A percentile compares a stretch with the other conserved stretches of the same genome.
phyloP scores from a whole-genome alignment of 495 filamentous ascomycete species.

The Talaromyces nanjingensis region DNA sequence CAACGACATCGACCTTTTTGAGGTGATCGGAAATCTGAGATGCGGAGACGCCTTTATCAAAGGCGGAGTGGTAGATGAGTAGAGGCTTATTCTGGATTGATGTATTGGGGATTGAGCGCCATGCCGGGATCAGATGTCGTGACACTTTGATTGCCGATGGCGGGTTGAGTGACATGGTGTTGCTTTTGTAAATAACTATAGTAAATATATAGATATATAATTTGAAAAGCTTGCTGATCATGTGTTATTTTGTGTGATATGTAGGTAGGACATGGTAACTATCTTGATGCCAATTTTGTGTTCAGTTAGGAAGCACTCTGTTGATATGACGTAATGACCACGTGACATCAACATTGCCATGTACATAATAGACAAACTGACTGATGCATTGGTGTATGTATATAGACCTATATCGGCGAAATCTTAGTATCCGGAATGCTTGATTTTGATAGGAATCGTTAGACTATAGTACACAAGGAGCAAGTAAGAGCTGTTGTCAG shows the following conservation, averaged over 20 bases:
- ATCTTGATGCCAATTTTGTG: neutral
- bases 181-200: neutral
- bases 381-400: neutral
- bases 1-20: constrained; percentile 41
- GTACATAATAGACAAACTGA: neutral
- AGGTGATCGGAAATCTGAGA: constrained; percentile 49
- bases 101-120: constrained; percentile 55
- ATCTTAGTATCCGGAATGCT: neutral
- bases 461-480: neutral
- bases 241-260: neutral
- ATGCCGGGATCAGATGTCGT: constrained; percentile 50
- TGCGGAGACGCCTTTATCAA: constrained; percentile 33
- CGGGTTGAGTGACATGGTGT: constrained; percentile 31
- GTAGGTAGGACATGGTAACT: neutral
- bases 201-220: neutral
- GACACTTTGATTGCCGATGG: constrained; percentile 45
- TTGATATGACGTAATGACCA: neutral
- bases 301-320: neutral
- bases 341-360: neutral
- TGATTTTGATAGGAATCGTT: too few relatives aligned
- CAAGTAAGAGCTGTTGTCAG: neutral
- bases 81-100: constrained; percentile 57
- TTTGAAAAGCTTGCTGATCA: neutral
- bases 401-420: neutral
- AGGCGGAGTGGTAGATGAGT: constrained; percentile 52